Percentiles rank a stretch among this genome's conserved stretches.
phyloP scores from a whole-genome alignment of 139 green algal genomes.

The Coccomyxa sp. region DNA sequence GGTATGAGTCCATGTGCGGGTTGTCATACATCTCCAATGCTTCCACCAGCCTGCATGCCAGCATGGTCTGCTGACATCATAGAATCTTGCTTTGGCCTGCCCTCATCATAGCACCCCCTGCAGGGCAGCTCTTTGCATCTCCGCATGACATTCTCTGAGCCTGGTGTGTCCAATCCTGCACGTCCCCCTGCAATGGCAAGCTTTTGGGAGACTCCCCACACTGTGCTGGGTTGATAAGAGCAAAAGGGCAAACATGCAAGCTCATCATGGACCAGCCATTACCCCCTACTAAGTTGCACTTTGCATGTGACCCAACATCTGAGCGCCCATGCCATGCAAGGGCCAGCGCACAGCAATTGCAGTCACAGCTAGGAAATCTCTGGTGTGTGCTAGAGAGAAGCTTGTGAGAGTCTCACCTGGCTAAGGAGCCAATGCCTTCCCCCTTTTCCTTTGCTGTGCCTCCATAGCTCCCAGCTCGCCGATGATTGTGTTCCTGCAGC shows the following conservation, averaged over 20 bases:
- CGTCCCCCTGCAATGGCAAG: not conserved
- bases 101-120: not conserved
- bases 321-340: not conserved
- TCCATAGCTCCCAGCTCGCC: not conserved
- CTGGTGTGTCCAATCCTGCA: too few relatives aligned
- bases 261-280: not conserved
- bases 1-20: not conserved
- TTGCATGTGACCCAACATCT: too few relatives aligned
- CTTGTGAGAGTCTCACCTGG: not conserved
- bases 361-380: too few relatives aligned
- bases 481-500: not conserved
- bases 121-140: not conserved
- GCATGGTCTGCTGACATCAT: not conserved
- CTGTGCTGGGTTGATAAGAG: not conserved
- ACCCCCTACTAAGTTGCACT: too few relatives aligned
- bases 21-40: conserved; percentile 9
- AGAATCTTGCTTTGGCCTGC: not conserved
- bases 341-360: not conserved
- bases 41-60: not conserved
- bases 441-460: not conserved
- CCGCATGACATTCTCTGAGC: not conserved
- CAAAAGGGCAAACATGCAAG: not conserved
- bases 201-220: not conserved
- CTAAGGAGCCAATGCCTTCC: not conserved
- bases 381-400: not conserved